These are phyloP conservation scores for Scenedesmus sp. DNA, from an alignment of 163 green algal species.

Conservation along the genomic window DNA sequence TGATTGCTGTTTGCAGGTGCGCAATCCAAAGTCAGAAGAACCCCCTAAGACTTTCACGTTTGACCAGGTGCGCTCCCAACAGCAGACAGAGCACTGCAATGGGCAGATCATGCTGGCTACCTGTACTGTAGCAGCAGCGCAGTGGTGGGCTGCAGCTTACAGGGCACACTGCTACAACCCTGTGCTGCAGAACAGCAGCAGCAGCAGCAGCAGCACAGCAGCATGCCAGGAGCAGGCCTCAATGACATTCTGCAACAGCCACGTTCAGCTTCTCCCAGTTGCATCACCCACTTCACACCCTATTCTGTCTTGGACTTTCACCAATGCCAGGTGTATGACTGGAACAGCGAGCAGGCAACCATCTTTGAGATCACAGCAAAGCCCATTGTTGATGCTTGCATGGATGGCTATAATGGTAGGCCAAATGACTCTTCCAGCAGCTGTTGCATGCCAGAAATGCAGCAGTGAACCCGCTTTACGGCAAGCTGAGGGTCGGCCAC, in stretches of 20 bases:
- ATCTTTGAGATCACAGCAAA: slow-evolving; percentile 80
- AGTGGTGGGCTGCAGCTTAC: neutral
- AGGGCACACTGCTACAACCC: neutral
- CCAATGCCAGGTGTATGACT: slow-evolving; percentile 78
- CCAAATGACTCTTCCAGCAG: neutral
- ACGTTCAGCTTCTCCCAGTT: neutral
- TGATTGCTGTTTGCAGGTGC: slow-evolving; percentile 55
- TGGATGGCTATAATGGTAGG: slow-evolving; percentile 89
- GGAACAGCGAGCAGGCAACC: slow-evolving; percentile 66
- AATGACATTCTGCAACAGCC: neutral
- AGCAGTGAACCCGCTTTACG: neutral
- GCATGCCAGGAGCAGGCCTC: neutral
- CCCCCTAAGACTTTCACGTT: slow-evolving; percentile 81
- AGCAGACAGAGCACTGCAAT: neutral
- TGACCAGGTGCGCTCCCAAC: slow-evolving; percentile 63
- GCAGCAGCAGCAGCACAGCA: neutral
- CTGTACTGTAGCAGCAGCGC: neutral
- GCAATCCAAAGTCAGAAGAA: slow-evolving; percentile 77
- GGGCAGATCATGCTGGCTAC: neutral
- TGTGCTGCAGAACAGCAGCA: neutral
- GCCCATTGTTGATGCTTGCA: slow-evolving; percentile 78
- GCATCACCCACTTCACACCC: neutral
- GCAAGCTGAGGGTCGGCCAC: neutral
- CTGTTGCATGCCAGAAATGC: neutral
- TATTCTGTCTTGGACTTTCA: neutral